These are phyloP conservation scores for Penicillium goetzii DNA, from an alignment of 495 filamentous ascomycete genomes.

Conservation along the genomic window DNA sequence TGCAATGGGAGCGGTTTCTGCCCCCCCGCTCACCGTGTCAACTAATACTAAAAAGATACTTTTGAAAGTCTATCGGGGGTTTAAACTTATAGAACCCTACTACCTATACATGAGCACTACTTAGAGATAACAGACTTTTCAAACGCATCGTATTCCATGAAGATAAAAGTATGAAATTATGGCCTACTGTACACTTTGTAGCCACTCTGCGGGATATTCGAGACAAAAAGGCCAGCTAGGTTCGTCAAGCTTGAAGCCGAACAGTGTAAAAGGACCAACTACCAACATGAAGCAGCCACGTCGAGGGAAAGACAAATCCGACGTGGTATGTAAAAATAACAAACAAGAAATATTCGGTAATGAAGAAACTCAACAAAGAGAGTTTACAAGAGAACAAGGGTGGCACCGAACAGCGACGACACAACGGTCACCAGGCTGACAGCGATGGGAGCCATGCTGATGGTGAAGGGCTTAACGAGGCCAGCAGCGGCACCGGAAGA, in stretches of 20 bases:
- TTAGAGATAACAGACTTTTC: background rate
- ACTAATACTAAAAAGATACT: no score
- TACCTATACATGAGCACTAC: no score
- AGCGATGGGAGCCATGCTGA: conserved; percentile 58
- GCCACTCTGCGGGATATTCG: conserved; percentile 1
- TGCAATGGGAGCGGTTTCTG: no score
- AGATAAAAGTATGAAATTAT: conserved; percentile 15
- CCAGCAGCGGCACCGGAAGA: conserved; percentile 51
- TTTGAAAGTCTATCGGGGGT: no score
- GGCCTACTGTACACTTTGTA: conserved; percentile 26
- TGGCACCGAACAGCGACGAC: conserved; percentile 67
- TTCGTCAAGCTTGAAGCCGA: background rate
- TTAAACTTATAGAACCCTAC: no score
- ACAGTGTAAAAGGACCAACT: conserved; percentile 1
- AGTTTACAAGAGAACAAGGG: conserved; percentile 51
- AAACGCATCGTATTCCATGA: conserved; percentile 11
- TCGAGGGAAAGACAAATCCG: conserved; percentile 16
- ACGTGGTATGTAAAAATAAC: background rate
- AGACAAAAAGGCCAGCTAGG: conserved; percentile 7
- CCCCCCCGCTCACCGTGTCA: no score
- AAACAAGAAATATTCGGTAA: background rate
- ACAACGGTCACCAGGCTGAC: conserved; percentile 57
- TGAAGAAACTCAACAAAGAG: background rate
- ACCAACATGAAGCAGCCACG: conserved; percentile 25
- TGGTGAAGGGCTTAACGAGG: conserved; percentile 39